A percentile compares a stretch with the other conserved stretches of the same genome.
Evolutionary conservation across 441 rosid species (phyloP).

Genomic region (Erodium chrysanthum): DNA sequence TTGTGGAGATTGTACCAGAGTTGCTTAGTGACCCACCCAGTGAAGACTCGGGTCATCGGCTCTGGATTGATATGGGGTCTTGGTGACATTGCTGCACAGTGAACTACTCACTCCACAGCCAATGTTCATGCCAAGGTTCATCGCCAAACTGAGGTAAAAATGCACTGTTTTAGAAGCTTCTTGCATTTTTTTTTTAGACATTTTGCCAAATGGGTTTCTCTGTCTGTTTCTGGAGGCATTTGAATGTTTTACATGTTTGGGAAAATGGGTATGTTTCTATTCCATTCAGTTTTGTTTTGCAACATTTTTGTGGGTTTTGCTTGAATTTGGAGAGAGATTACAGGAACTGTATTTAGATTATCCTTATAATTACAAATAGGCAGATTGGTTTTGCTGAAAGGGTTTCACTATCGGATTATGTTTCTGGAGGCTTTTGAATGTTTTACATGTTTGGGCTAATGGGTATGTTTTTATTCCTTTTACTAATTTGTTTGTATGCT

Average conservation of each 20-base stretch:
- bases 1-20: background rate
- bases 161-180: background rate
- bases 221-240: background rate
- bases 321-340: background rate
- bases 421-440: background rate
- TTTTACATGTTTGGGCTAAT: background rate
- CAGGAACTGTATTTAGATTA: background rate
- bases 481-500: background rate
- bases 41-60: constrained; percentile 47
- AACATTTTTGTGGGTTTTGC: background rate
- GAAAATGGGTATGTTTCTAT: background rate
- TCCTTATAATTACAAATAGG: background rate
- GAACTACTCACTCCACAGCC: constrained; percentile 30
- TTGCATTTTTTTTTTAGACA: background rate
- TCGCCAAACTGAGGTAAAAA: constrained; percentile 22
- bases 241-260: background rate
- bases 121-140: constrained; percentile 10
- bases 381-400: background rate
- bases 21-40: constrained; percentile 33
- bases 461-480: background rate
- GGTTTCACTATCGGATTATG: background rate
- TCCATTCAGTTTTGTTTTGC: background rate
- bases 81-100: constrained; percentile 51
- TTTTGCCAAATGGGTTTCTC: background rate
- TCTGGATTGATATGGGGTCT: constrained; percentile 53